Conservation (phyloP, 306 rosid genomes). For the Cicer pinnatifidum region DNA sequence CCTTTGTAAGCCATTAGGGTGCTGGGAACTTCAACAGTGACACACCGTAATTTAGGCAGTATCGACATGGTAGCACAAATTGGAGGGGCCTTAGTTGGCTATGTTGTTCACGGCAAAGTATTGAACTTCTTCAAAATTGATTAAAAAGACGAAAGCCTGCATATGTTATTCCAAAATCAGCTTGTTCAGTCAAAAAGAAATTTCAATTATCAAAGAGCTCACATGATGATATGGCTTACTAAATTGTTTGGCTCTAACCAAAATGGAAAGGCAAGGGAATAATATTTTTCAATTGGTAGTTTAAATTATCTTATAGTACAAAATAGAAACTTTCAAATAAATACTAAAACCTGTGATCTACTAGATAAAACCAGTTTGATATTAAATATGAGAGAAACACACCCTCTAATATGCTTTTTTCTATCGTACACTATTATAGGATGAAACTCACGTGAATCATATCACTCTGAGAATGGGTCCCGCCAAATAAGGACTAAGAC, state of each 20-base stretch:
- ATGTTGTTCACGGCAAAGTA: slow-evolving; percentile 24
- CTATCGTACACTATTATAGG: background rate
- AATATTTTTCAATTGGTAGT: slow-evolving; percentile 2
- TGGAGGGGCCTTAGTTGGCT: slow-evolving; percentile 19
- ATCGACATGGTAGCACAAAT: slow-evolving; percentile 60
- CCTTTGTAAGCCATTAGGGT: slow-evolving; percentile 96
- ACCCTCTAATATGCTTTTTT: background rate
- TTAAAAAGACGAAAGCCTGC: slow-evolving; percentile 41
- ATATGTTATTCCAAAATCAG: slow-evolving; percentile 37
- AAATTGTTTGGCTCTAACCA: slow-evolving; percentile 17
- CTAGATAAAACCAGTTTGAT: background rate
- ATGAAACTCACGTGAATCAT: background rate
- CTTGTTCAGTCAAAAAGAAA: slow-evolving; percentile 33
- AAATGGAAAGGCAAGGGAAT: slow-evolving; percentile 24
- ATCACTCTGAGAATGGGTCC: background rate
- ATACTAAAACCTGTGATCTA: slow-evolving; percentile 7
- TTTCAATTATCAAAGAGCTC: slow-evolving; percentile 11
- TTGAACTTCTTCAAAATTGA: slow-evolving; percentile 44
- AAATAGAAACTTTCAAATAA: slow-evolving; percentile 30
- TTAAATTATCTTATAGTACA: background rate
- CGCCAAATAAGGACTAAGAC: background rate
- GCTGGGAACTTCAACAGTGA: slow-evolving; percentile 91
- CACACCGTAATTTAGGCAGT: slow-evolving; percentile 71
- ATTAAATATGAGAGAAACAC: slow-evolving; percentile 15
- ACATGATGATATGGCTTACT: slow-evolving; percentile 11